Evolutionary conservation across 345 rosid genomes (phyloP), one percentile per base, ranked within the genome.

Genomic region (Cochlearia excelsa): DNA sequence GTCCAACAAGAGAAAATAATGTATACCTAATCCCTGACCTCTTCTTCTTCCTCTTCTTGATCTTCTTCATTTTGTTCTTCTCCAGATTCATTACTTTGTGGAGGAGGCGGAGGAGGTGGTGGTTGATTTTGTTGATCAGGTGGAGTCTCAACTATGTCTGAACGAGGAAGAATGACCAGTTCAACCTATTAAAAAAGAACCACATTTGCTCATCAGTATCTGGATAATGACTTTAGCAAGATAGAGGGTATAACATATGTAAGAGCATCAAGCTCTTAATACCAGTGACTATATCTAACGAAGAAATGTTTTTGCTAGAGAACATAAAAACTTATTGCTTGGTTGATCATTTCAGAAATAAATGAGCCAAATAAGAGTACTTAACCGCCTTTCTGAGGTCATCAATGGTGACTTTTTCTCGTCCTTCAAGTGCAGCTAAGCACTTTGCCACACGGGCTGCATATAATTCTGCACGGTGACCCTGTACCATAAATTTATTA

Each of bases 31-130:
- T 59, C 57, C 50, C 75, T 58, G 52, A 71, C 75, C 66, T 71
- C 70, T 58, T 71, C 70, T 46, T 65, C 53, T 46, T 16, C 23
- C 23, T 86, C 96, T 80, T 88, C 89, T 72, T 82, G 78, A 59
- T 92, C 95, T 76, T 92, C 96, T 75, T 86, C 95, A 60, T 86
- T 79, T 76, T 92, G 80, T 64, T 92, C 95, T 50, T 83, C 93
- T 49, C 81, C 90, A 63, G 83, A 47, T 59, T 88, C 91, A 45
- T 82, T 80, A 75, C 80, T 84, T 67, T 92, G 86, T 8, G 95
- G 93, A 77, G 98, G 96, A 38, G 94, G 97, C n/a, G 95, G 97
- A 6, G 95, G 96, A 10, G 96, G 98, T 59, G 88, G 96, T 71
- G 68, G 96, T 57, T 91, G 92, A 74, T 86, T 78, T 74, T 88